Conservation (phyloP, 1,284 basidiomycete genomes). For the Apiotrichum brassicae region DNA sequence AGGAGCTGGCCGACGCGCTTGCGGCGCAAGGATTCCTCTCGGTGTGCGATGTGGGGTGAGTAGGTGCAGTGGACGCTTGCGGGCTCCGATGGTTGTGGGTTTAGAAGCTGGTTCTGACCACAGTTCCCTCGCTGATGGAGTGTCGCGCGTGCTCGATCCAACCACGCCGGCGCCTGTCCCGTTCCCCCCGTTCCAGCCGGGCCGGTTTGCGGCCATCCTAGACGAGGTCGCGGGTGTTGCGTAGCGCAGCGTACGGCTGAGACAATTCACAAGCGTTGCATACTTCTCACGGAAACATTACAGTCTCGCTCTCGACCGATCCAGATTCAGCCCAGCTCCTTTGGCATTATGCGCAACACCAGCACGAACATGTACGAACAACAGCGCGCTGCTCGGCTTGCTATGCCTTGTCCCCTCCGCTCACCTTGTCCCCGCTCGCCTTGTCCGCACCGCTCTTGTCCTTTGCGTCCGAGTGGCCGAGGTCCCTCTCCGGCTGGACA, state of each 20-base stretch:
- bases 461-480: constrained; percentile 72
- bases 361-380: too few relatives aligned
- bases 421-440: not conserved
- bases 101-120: too few relatives aligned
- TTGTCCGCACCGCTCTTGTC: not conserved
- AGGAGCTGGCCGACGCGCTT: constrained; percentile 73
- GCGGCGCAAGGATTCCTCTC: constrained; percentile 58
- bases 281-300: too few relatives aligned
- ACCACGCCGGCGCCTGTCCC: not conserved
- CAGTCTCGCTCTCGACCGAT: too few relatives aligned
- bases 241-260: too few relatives aligned
- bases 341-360: too few relatives aligned
- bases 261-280: too few relatives aligned
- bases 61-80: too few relatives aligned
- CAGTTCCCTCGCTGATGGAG: constrained; percentile 4
- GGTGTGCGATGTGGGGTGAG: constrained; percentile 50
- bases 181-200: constrained; percentile 19
- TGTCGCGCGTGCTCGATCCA: constrained; percentile 3
- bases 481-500: constrained; percentile 65
- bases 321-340: too few relatives aligned
- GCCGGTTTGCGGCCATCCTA: constrained; percentile 9
- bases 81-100: too few relatives aligned
- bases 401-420: not conserved
- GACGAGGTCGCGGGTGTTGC: constrained; percentile 15
- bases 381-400: too few relatives aligned